Evolutionary conservation across 495 filamentous ascomycete genomes (phyloP).

Genomic region (Tuber melanosporum): DNA sequence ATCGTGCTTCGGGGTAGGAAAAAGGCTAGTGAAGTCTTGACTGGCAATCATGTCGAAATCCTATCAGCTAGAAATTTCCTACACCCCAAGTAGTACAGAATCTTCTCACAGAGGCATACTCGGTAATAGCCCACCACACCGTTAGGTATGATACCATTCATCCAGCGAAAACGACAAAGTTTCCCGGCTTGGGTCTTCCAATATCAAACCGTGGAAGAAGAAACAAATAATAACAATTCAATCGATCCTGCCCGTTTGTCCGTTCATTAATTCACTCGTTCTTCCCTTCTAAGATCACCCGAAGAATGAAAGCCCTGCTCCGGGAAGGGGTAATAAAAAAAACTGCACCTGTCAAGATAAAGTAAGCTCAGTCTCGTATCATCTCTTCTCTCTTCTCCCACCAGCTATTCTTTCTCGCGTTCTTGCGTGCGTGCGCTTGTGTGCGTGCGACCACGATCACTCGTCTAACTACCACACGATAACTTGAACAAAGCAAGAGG

Average conservation of each 20-base stretch:
- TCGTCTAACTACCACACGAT: background rate
- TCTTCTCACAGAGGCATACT: background rate
- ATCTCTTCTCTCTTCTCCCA: background rate
- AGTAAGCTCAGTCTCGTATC: background rate
- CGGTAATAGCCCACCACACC: background rate
- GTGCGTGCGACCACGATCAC: conserved; percentile 5
- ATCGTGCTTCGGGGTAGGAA: too few species aligned
- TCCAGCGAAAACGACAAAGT: background rate
- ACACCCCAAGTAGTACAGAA: background rate
- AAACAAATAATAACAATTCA: background rate
- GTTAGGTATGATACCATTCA: background rate
- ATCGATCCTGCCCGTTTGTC: background rate
- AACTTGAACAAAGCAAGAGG: background rate
- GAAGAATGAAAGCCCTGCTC: background rate
- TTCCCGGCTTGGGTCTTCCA: background rate
- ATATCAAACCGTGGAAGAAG: background rate
- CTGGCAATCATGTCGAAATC: too few species aligned
- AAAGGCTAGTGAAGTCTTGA: too few species aligned
- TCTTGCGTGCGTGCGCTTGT: background rate
- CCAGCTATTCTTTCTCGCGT: background rate
- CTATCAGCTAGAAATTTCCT: background rate
- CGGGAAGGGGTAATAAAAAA: background rate
- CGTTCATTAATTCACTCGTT: background rate
- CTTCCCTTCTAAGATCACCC: background rate
- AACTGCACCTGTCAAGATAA: background rate